phyloP scores from a whole-genome alignment of 768 basidiomycete genomes.

The Nevesoporus exiguus region DNA sequence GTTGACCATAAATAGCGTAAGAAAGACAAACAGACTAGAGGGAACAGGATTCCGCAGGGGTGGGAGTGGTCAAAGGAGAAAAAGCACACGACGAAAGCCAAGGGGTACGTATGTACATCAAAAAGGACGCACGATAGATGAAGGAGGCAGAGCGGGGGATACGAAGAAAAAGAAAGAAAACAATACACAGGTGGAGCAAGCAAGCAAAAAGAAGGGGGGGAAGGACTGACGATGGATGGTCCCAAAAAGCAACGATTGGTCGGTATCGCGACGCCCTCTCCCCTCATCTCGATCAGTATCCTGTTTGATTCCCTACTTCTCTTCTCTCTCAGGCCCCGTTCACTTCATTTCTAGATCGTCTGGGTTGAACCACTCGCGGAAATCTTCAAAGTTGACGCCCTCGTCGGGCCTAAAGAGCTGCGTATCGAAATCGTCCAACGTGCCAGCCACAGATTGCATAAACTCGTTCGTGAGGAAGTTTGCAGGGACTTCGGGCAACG shows the following conservation, averaged over 20 bases:
- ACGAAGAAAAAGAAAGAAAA: slow-evolving; percentile 1
- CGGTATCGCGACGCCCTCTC: slow-evolving; percentile 5
- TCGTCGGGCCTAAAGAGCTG: slow-evolving; percentile 44
- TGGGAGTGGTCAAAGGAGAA: not conserved
- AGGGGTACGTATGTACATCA: slow-evolving; percentile 20
- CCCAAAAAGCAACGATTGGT: slow-evolving; percentile 6
- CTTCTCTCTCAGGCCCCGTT: not conserved
- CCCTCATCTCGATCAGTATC: slow-evolving; percentile 5
- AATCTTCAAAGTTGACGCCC: slow-evolving; percentile 64
- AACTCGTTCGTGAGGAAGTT: slow-evolving; percentile 37
- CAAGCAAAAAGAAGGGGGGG: not conserved
- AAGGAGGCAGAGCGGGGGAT: slow-evolving; percentile 5
- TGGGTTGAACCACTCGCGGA: slow-evolving; percentile 73
- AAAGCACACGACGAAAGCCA: slow-evolving; percentile 4
- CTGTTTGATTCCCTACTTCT: not conserved
- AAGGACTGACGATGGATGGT: slow-evolving; percentile 11
- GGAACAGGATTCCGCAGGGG: slow-evolving; percentile 15
- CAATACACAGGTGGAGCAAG: not conserved
- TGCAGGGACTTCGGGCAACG: slow-evolving; percentile 26
- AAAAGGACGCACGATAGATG: slow-evolving; percentile 10
- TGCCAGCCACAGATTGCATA: slow-evolving; percentile 40
- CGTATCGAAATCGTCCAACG: slow-evolving; percentile 39
- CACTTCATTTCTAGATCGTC: slow-evolving; percentile 38
- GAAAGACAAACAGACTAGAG: no score
- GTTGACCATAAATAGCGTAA: slow-evolving; percentile 26